Evolutionary conservation across 768 basidiomycete species (phyloP).

Genomic region (Naganishia kalamii): DNA sequence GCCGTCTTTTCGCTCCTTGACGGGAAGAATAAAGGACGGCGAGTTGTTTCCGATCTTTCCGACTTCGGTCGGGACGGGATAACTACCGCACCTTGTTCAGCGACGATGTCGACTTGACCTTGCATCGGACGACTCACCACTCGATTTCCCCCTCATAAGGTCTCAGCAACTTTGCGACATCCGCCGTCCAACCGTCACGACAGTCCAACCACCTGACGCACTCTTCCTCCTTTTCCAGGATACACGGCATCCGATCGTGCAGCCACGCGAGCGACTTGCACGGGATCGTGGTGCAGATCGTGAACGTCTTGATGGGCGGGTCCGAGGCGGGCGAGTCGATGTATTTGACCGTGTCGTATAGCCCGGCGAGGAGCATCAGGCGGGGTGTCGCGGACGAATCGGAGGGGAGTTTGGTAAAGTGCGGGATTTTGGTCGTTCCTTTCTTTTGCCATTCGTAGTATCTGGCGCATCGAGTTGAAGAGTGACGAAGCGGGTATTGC

Average conservation of each 20-base stretch:
- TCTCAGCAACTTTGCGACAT: slow-evolving; percentile 57
- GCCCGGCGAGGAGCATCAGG: slow-evolving; percentile 77
- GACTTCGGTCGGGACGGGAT: slow-evolving; percentile 80
- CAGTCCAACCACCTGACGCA: slow-evolving; percentile 72
- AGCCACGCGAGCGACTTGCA: slow-evolving; percentile 68
- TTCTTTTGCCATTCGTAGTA: slow-evolving; percentile 89
- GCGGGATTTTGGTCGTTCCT: slow-evolving; percentile 68
- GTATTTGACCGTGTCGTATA: slow-evolving; percentile 66
- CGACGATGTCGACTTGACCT: neutral
- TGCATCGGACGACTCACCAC: slow-evolving; percentile 52
- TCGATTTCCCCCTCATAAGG: slow-evolving; percentile 63
- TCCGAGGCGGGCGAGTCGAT: slow-evolving; percentile 27
- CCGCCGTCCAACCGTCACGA: slow-evolving; percentile 58
- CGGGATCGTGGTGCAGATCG: slow-evolving; percentile 80
- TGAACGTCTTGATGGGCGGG: slow-evolving; percentile 67
- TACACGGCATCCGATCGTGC: slow-evolving; percentile 76
- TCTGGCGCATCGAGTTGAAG: slow-evolving; percentile 46
- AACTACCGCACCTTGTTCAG: slow-evolving; percentile 51
- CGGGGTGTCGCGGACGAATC: slow-evolving; percentile 44
- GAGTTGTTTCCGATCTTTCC: slow-evolving; percentile 85
- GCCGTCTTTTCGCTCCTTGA: slow-evolving; percentile 73
- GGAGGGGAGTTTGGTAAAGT: slow-evolving; percentile 62
- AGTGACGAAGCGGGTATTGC: neutral
- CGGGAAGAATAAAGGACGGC: slow-evolving; percentile 70
- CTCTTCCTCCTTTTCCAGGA: slow-evolving; percentile 60